Percentiles rank a stretch among this genome's conserved stretches.
phyloP scores from a whole-genome alignment of 805 yeast species.

The Metschnikowia gelsemii region DNA sequence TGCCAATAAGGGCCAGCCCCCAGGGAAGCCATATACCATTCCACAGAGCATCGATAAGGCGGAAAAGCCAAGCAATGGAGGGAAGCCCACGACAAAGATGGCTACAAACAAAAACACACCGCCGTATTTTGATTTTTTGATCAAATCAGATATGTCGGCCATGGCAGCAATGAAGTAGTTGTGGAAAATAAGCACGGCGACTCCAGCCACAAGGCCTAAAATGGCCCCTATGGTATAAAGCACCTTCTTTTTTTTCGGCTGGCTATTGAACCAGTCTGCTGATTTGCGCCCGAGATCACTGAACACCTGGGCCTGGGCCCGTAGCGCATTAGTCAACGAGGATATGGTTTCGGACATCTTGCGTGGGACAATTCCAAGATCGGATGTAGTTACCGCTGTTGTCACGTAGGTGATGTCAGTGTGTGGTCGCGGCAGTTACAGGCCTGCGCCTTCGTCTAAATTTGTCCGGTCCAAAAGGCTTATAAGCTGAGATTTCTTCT shows the following conservation, averaged over 20 bases:
- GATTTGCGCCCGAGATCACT: conserved; percentile 7
- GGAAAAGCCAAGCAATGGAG: conserved; percentile 86
- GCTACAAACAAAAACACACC: conserved; percentile 48
- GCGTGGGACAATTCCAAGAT: neutral
- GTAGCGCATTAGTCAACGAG: conserved; percentile 1
- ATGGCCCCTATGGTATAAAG: conserved; percentile 19
- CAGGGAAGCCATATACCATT: conserved; percentile 74
- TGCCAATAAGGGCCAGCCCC: conserved; percentile 79
- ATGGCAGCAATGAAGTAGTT: conserved; percentile 34
- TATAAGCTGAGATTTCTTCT: no score
- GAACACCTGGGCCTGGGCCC: conserved; percentile 4
- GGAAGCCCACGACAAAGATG: conserved; percentile 73
- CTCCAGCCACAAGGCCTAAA: conserved; percentile 19
- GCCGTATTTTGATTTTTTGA: conserved; percentile 42
- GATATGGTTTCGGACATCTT: neutral
- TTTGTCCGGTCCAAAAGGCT: no score
- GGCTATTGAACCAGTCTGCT: conserved; percentile 21
- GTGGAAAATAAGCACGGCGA: conserved; percentile 36
- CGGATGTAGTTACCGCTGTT: no score
- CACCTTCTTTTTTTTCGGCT: conserved; percentile 16
- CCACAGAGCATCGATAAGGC: conserved; percentile 68
- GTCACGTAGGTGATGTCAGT: no score
- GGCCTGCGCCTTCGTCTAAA: no score
- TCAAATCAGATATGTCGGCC: conserved; percentile 45
- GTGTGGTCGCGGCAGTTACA: no score